Evolutionary conservation across 495 filamentous ascomycete genomes (phyloP), one percentile per base, ranked within the genome.

Genomic region (Lasiosphaeris hirsuta): DNA sequence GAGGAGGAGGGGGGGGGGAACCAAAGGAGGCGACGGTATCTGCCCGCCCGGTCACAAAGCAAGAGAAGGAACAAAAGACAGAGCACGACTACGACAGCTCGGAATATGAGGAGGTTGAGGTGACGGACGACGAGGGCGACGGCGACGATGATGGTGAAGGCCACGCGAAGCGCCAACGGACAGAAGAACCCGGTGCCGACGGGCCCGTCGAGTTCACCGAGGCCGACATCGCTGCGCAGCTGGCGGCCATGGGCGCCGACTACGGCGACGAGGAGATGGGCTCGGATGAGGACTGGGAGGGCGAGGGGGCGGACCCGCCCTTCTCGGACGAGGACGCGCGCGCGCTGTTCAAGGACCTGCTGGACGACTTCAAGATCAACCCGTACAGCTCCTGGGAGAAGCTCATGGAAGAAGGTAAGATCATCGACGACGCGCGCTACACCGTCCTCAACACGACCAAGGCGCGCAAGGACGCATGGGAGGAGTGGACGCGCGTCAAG

Each of bases 341-440:
- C 18, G 86, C 84, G 7, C 78, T 96, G 0, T 97, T 96, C 77
- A 85, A 86, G 48, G 90, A 96, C 72, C 75, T 98, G 54, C 81
- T 98, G 7, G 83, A 88, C 61, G 93, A 97, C 64, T 83, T 82
- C 64, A 74, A 78, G 37, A 86, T 96, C 61, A 94, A 84, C 62
- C 95, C 95, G 0, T 98, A 92, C 76, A 84, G 82, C n/a, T 83
- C 90, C 7, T 98, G 92, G 90, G 94, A 97, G 42, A 89, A 85
- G 37, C 70, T 95, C 3, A 80, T 95, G 37, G 87, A 92, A 58
- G 86, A 93, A 57, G 88, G 85, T n/a, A 83, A 81, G 17, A 81
- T 98, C 48, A 79, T 96, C 30, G 84, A 94, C 54, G 94, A 98
- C 71, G 79, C 84, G 33, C 83, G 94, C 50, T 97, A 97, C 70